These are phyloP conservation scores for Saccharomycopsis schoenii DNA, from an alignment of 805 yeast species.

Conservation along the genomic window DNA sequence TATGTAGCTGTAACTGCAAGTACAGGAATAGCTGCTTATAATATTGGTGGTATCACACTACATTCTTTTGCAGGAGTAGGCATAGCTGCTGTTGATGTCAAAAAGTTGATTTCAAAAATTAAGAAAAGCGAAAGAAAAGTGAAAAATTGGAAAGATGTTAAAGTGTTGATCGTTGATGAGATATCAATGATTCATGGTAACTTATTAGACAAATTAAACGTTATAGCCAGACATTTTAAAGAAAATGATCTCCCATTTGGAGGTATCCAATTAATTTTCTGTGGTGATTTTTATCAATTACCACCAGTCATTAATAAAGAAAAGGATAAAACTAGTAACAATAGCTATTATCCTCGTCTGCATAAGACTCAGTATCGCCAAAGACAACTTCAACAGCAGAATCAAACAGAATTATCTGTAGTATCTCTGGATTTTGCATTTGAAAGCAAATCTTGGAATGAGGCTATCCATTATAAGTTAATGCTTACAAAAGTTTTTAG, in stretches of 20 bases:
- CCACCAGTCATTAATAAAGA: conserved; percentile 52
- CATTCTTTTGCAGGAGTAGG: conserved; percentile 78
- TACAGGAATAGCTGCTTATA: conserved; percentile 77
- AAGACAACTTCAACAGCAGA: not conserved
- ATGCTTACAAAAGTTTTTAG: conserved; percentile 59
- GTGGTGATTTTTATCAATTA: conserved; percentile 77
- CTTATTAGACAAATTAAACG: conserved; percentile 53
- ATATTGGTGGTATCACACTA: conserved; percentile 68
- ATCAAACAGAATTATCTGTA: conserved; percentile 23
- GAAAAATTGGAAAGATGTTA: conserved; percentile 44
- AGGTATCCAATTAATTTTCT: conserved; percentile 64
- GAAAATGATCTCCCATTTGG: conserved; percentile 53
- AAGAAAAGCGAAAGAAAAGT: conserved; percentile 39
- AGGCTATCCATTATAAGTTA: conserved; percentile 45
- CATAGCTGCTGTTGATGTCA: conserved; percentile 46
- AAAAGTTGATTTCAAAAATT: conserved; percentile 40
- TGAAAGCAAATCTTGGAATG: conserved; percentile 54
- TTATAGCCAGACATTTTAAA: conserved; percentile 45
- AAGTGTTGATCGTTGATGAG: conserved; percentile 66
- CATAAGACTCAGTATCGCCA: not conserved
- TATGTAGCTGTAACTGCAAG: conserved; percentile 73
- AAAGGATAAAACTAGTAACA: conserved; percentile 25
- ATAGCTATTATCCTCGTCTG: conserved; percentile 17
- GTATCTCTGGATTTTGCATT: conserved; percentile 45
- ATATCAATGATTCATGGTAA: conserved; percentile 72